Percentiles rank a stretch among this genome's conserved stretches.
Evolutionary conservation across 2,329 filamentous ascomycete genomes (phyloP).

Genomic region (Scytalidium lignicola): DNA sequence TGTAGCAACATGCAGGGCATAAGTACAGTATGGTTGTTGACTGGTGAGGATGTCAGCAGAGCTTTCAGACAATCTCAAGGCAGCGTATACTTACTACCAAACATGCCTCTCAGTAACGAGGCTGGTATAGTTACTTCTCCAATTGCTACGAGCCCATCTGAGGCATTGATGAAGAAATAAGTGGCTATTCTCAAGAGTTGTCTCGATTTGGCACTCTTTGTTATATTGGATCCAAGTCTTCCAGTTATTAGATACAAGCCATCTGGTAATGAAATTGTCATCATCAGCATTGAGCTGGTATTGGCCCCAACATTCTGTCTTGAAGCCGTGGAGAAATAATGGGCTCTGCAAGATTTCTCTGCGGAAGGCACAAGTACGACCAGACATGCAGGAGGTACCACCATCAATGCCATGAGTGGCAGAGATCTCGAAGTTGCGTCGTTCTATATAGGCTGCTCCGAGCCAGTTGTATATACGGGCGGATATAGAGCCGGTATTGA

Average conservation of each 20-base stretch:
- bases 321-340: conserved; percentile 83
- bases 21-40: conserved; percentile 88
- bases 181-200: conserved; percentile 80
- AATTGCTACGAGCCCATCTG: conserved; percentile 94
- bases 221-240: conserved; percentile 96
- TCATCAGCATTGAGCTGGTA: conserved; percentile 94
- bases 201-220: conserved; percentile 83
- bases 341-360: conserved; percentile 81
- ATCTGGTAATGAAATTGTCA: conserved; percentile 96
- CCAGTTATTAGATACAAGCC: conserved; percentile 88
- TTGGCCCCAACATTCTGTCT: conserved; percentile 82
- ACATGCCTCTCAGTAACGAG: conserved; percentile 78
- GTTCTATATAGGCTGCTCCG: conserved; percentile 85
- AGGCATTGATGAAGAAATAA: conserved; percentile 93
- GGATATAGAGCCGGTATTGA: conserved; percentile 51
- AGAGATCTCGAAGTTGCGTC: conserved; percentile 94
- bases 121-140: conserved; percentile 93
- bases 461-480: conserved; percentile 80
- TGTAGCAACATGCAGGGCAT: conserved; percentile 87
- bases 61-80: neutral
- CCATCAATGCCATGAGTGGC: conserved; percentile 93
- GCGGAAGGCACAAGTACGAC: conserved; percentile 86
- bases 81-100: conserved; percentile 64
- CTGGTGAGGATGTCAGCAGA: conserved; percentile 39
- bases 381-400: conserved; percentile 94